Base-by-base conservation (phyloP, 352 stramenopile species). In the Phytophthora brassicae region DNA sequence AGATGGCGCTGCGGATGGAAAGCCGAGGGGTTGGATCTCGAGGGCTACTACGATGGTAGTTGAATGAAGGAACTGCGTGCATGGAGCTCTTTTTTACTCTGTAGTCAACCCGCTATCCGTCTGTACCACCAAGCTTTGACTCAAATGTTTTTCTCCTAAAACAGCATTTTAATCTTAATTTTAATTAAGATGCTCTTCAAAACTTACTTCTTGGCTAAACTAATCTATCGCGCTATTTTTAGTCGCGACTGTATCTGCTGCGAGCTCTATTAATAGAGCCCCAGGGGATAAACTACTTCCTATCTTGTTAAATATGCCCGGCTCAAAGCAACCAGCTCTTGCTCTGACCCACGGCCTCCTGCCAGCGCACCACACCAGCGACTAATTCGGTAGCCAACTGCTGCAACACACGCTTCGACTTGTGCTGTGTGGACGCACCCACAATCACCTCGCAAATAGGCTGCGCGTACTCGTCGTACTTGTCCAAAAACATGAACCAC, bases 1-100 rank as follows among this genome's bases (percentile, higher is more conserved):
- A 84, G 62, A 87, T 89, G 52, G 77, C 79, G 46, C 42, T 91
- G 53, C 73, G 76, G 19, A 79, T 77, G 66, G 81, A 91, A 54
- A 67, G 59, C 22, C 65, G 75, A 28, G 76, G 82, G 29, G 51
- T 84, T 4, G 79, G 79, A 3, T 81, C 74, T 13, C 56, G 64
- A 33, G 60, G 74, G 5, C 54, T 80, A 19, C 59, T 88, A 14
- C 64, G 53, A 17, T 72, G 59, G 64, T 72, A 57, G 35, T n/a
- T 65, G 57, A 49, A 46, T 26, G 35, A 43, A 31, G 16, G 35
- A 17, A 11, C 6, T 11, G 28, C 28, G 6, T 41, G 6, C 33
- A 41, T 14, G n/a, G 39, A 41, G 38, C 54, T 64, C 56, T 39
- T 64, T 59, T 64, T n/a, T n/a, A n/a, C n/a, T n/a, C n/a, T n/a